Conservation (phyloP, 805 yeast species). For the Metschnikowia drakensbergensis region DNA sequence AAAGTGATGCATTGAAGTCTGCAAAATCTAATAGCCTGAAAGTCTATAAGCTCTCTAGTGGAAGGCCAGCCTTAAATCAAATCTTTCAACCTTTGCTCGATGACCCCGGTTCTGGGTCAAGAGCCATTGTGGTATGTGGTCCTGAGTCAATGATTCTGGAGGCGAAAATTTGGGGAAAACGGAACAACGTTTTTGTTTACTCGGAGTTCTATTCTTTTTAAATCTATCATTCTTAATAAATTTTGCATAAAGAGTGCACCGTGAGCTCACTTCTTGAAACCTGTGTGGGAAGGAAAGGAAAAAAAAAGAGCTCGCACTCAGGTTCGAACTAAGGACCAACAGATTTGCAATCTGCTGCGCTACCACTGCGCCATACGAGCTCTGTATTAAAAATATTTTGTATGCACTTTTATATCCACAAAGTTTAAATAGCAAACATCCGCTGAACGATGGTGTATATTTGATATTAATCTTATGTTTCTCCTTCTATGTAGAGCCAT, state of each 20-base stretch:
- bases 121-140: constrained; percentile 61
- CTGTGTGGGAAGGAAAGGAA: constrained; percentile 23
- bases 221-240: neutral
- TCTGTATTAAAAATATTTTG: neutral
- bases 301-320: constrained; percentile 69
- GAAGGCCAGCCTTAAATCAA: constrained; percentile 43
- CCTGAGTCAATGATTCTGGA: constrained; percentile 43
- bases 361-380: constrained; percentile 95
- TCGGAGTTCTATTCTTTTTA: constrained; percentile 32
- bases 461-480: too few relatives aligned
- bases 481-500: too few relatives aligned
- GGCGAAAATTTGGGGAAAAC: constrained; percentile 35
- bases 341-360: constrained; percentile 99
- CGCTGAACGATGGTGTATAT: too few relatives aligned
- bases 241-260: neutral
- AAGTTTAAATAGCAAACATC: too few relatives aligned
- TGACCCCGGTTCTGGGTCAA: constrained; percentile 33
- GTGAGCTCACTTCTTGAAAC: too few relatives aligned
- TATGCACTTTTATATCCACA: neutral
- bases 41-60: constrained; percentile 21
- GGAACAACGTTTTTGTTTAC: constrained; percentile 34
- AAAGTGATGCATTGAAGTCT: neutral
- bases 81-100: constrained; percentile 27
- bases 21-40: constrained; percentile 15
- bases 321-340: constrained; percentile 97